Evolutionary conservation across 306 rosid genomes (phyloP).

Genomic region (Castanopsis chinensis): DNA sequence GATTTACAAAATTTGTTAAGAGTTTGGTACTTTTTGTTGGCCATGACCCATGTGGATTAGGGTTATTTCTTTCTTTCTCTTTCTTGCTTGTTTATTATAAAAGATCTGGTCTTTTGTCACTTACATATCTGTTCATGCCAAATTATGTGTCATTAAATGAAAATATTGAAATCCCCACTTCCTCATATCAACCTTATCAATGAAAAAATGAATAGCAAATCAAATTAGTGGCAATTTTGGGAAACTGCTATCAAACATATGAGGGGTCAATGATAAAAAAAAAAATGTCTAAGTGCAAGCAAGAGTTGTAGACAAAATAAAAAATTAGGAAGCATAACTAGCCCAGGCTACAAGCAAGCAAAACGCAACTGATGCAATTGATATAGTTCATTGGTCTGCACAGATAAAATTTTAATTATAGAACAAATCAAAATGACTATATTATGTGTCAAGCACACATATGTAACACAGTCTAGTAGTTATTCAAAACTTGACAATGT

Average conservation of each 20-base stretch:
- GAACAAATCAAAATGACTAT: background rate
- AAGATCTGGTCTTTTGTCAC: too few relatives aligned
- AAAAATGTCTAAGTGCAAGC: background rate
- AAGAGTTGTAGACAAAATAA: constrained; percentile 6
- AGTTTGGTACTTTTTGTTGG: too few relatives aligned
- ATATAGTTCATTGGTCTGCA: constrained; percentile 96
- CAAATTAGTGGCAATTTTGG: background rate
- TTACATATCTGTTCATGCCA: background rate
- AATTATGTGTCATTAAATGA: background rate
- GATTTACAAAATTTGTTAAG: too few relatives aligned
- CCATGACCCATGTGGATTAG: too few relatives aligned
- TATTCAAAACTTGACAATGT: constrained; percentile 4
- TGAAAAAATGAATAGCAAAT: background rate
- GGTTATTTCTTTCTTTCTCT: too few relatives aligned
- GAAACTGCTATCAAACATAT: background rate
- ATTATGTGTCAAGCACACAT: background rate
- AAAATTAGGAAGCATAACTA: constrained; percentile 36
- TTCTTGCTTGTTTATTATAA: too few relatives aligned
- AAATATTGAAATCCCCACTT: background rate
- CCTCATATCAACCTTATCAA: background rate
- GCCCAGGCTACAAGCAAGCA: constrained; percentile 97
- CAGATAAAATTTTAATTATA: constrained; percentile 19
- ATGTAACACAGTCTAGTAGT: constrained; percentile 27
- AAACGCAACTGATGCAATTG: constrained; percentile 97
- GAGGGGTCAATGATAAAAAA: background rate